Conservation (phyloP, 1,139 yeast genomes). For the Yamadazyma oceani region DNA sequence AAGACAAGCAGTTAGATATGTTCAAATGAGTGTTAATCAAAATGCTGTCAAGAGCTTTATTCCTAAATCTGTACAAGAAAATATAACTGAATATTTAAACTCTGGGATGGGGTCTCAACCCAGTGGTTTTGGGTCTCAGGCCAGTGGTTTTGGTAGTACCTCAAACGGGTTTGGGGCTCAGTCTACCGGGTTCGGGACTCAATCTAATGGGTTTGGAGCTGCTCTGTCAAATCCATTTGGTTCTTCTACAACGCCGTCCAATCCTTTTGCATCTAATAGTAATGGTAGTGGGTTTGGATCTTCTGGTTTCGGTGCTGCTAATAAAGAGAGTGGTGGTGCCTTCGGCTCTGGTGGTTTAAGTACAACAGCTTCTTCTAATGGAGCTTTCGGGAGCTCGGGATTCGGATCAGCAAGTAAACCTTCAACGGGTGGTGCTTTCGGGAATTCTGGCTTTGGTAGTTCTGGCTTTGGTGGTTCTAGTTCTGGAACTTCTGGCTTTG, state of each 20-base stretch:
- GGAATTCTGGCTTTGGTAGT: slow-evolving; percentile 8
- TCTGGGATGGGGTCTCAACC: no score
- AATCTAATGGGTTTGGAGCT: slow-evolving; percentile 4
- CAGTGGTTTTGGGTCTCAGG: slow-evolving; percentile 3
- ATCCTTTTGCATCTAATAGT: background rate
- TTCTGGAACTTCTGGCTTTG: slow-evolving; percentile 9
- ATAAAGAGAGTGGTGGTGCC: background rate
- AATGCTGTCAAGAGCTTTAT: slow-evolving; percentile 40
- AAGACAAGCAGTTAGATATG: slow-evolving; percentile 54
- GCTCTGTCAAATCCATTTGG: background rate
- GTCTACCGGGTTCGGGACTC: slow-evolving; percentile 14
- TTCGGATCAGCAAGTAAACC: slow-evolving; percentile 12
- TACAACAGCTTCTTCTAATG: no score
- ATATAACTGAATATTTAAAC: slow-evolving; percentile 17
- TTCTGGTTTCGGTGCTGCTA: slow-evolving; percentile 4
- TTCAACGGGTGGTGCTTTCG: slow-evolving; percentile 3
- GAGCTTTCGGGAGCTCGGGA: slow-evolving; percentile 6
- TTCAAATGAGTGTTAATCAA: slow-evolving; percentile 47
- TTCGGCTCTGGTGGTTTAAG: no score
- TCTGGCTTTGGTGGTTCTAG: slow-evolving; percentile 6
- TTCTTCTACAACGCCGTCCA: background rate
- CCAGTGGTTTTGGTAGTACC: background rate
- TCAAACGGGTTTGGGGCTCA: slow-evolving; percentile 13
- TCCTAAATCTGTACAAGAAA: slow-evolving; percentile 29
- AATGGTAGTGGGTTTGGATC: slow-evolving; percentile 7